Percentiles rank a stretch among this genome's conserved stretches.
Evolutionary conservation across 2,329 filamentous ascomycete genomes (phyloP).

Genomic region (Lecanosticta acicola): DNA sequence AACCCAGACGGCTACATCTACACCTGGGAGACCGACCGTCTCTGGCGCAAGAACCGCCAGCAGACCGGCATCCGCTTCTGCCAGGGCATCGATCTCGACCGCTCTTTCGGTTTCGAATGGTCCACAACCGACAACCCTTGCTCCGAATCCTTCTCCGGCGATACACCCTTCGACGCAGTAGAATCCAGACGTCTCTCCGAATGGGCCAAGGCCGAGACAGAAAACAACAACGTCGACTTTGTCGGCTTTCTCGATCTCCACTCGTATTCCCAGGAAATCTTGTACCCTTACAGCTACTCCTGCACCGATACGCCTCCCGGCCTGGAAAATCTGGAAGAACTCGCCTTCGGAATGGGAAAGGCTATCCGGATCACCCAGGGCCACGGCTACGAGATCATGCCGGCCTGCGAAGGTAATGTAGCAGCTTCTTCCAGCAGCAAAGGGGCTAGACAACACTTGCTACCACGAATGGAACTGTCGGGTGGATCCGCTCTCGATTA

Average conservation of each 20-base stretch:
- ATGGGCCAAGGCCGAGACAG: slow-evolving; percentile 77
- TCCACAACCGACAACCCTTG: slow-evolving; percentile 74
- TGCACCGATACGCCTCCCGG: slow-evolving; percentile 74
- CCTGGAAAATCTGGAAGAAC: slow-evolving; percentile 84
- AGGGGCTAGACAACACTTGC: slow-evolving; percentile 29
- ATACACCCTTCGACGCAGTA: slow-evolving; percentile 72
- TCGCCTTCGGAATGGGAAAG: slow-evolving; percentile 81
- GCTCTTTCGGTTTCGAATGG: slow-evolving; percentile 81
- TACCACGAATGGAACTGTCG: slow-evolving; percentile 61
- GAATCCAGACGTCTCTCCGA: slow-evolving; percentile 70
- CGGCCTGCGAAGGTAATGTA: slow-evolving; percentile 79
- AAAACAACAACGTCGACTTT: slow-evolving; percentile 65
- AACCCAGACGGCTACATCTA: slow-evolving; percentile 96
- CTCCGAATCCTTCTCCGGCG: slow-evolving; percentile 83
- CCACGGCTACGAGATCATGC: slow-evolving; percentile 55
- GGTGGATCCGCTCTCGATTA: slow-evolving; percentile 89
- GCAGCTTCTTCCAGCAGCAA: slow-evolving; percentile 31
- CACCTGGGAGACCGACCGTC: slow-evolving; percentile 81
- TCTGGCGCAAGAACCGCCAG: slow-evolving; percentile 94
- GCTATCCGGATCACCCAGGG: slow-evolving; percentile 75
- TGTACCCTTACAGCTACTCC: slow-evolving; percentile 87
- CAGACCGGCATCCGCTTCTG: slow-evolving; percentile 77
- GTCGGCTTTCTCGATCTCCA: slow-evolving; percentile 87
- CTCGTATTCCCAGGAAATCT: slow-evolving; percentile 89
- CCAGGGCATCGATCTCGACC: slow-evolving; percentile 81